Base-by-base conservation (phyloP, 176 grass and related monocot species). In the Eragrostis nindensis region DNA sequence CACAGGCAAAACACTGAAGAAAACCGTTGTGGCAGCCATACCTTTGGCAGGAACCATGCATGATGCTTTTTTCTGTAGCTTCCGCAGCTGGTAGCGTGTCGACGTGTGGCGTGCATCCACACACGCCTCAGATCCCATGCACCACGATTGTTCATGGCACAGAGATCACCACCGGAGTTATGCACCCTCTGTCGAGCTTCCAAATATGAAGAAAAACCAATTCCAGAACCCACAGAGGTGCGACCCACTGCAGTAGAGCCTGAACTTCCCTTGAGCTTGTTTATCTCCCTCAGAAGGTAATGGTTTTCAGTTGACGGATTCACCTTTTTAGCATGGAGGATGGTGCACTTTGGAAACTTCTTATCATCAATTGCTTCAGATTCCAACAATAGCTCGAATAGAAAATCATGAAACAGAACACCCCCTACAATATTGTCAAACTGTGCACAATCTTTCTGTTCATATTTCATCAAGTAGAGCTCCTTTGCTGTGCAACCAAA, bases 121-220 rank as follows among this genome's bases (percentile, higher is more conserved):
- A 36, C 4, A 36, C 32, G 32, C 32, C 1, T 36, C 27, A 62
- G 11, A 62, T 5, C 24, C 59, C 24, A 29, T 11, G 12, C 14
- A 12, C 27, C 62, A 36, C 27, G 14, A 64, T 6, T 27, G 29
- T 82, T 70, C 60, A 14, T 52, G 22, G 67, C 32, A 36, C 32
- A 36, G 32, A 2, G 32, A 36, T 36, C 32, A 36, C 32, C 1
- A 36, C 77, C 68, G 12, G 72, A 79, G 39, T 63, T 62, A 42
- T 62, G 46, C 19, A 76, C 36, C 74, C 54, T 68, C 1, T 40
- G 36, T 60, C 64, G 16, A 27, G 72, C 56, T 59, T 80, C 24
- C 8, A 38, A 30, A 62, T 60, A 50, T 77, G 61, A 80, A 7
- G 61, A 80, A 7, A 50, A 77, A 73, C 61, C 75, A 70, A 62